phyloP scores from a whole-genome alignment of 352 stramenopile species.

The Globisporangium alternatum region DNA sequence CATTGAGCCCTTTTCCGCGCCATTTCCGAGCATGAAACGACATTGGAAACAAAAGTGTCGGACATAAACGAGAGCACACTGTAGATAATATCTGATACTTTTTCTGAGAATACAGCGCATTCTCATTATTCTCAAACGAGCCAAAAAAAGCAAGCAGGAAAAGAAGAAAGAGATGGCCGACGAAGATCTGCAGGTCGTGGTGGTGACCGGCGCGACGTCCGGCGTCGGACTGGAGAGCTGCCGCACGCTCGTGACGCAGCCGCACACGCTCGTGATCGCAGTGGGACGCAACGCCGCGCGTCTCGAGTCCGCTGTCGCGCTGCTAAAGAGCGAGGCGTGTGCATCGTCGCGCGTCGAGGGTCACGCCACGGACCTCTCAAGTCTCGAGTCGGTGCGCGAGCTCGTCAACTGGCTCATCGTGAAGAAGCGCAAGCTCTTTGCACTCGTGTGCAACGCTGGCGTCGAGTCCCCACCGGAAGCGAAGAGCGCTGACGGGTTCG shows the following conservation, averaged over 20 bases:
- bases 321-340: constrained; percentile 15
- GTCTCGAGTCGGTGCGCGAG: constrained; percentile 24
- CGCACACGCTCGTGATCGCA: constrained; percentile 24
- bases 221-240: constrained; percentile 36
- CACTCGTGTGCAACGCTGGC: constrained; percentile 36
- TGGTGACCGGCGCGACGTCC: constrained; percentile 34
- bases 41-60: too few species aligned
- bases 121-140: not conserved
- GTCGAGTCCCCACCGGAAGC: constrained; percentile 24
- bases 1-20: not conserved
- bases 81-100: not conserved
- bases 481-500: constrained; percentile 27
- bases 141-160: not conserved
- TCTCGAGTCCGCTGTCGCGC: constrained; percentile 21
- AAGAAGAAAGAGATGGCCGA: not conserved
- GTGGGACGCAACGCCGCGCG: constrained; percentile 23
- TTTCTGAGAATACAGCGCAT: not conserved
- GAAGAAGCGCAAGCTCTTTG: constrained; percentile 25
- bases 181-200: constrained; percentile 19
- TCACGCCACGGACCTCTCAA: constrained; percentile 22
- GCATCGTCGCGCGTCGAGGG: constrained; percentile 16
- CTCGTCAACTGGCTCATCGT: constrained; percentile 24
- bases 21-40: not conserved
- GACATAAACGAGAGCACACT: not conserved
- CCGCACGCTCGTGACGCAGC: constrained; percentile 17